phyloP scores from a whole-genome alignment of 2,329 filamentous ascomycete genomes.

The Aspergillus aculeatinus region DNA sequence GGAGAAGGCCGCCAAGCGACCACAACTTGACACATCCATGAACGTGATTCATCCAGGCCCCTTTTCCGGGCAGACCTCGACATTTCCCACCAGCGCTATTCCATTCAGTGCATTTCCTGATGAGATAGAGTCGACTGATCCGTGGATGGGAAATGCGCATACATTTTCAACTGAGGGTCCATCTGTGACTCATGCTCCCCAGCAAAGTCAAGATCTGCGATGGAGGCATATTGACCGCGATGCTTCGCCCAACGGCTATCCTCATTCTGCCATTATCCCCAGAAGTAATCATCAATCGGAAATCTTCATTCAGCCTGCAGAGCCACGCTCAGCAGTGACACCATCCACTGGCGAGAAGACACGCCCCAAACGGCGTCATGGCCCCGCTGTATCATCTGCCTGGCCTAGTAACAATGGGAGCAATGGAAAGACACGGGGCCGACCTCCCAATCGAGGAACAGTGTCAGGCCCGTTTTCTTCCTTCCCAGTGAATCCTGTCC shows the following conservation, averaged over 20 bases:
- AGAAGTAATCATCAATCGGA: conserved; percentile 36
- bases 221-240: conserved; percentile 55
- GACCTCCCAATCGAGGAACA: conserved; percentile 73
- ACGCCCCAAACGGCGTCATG: conserved; percentile 61
- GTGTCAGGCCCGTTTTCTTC: conserved; percentile 66
- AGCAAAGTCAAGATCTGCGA: conserved; percentile 37
- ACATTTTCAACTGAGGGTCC: conserved; percentile 45
- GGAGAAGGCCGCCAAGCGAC: conserved; percentile 56
- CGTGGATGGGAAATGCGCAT: conserved; percentile 40
- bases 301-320: conserved; percentile 43
- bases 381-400: conserved; percentile 84
- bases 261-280: conserved; percentile 75
- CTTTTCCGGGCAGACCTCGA: conserved; percentile 46
- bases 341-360: conserved; percentile 53
- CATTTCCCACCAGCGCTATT: conserved; percentile 52
- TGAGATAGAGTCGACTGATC: conserved; percentile 47
- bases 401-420: conserved; percentile 70
- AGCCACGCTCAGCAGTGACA: conserved; percentile 72
- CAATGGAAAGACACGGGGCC: conserved; percentile 71
- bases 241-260: conserved; percentile 68
- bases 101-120: conserved; percentile 57
- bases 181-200: conserved; percentile 25
- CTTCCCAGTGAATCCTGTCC: conserved; percentile 62
- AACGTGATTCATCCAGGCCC: conserved; percentile 44
- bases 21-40: conserved; percentile 59